These are phyloP conservation scores for Rhododendron molle DNA, from an alignment of 148 eudicot genomes.

Conservation along the genomic window DNA sequence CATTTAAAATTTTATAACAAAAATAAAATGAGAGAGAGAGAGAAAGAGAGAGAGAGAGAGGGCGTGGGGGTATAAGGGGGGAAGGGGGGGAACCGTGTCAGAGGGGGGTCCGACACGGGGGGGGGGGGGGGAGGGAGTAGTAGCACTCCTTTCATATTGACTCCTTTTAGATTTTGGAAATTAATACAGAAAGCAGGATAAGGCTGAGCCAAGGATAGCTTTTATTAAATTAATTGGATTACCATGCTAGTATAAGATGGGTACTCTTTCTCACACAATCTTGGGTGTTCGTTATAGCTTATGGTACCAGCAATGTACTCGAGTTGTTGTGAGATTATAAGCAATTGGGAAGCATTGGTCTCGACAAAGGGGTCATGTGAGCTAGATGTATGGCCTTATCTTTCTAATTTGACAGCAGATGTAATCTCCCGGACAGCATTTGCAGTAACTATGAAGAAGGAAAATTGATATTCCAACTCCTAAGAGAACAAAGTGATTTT, in stretches of 20 bases:
- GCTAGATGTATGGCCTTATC: constrained; percentile 28
- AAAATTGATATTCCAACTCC: constrained; percentile 24
- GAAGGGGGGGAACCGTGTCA: no score
- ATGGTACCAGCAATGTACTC: constrained; percentile 35
- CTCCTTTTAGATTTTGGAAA: not conserved
- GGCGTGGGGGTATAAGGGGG: no score
- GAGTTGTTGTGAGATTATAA: constrained; percentile 28
- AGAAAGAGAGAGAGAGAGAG: no score
- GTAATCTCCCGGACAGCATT: constrained; percentile 28
- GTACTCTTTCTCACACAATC: not conserved
- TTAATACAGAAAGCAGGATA: no score
- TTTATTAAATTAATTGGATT: no score
- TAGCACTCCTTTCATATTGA: no score
- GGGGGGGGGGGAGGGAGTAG: no score
- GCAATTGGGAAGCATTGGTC: constrained; percentile 23
- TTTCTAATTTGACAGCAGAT: constrained; percentile 17
- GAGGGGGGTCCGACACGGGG: no score
- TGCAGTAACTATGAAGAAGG: constrained; percentile 22
- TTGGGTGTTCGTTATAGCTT: constrained; percentile 6
- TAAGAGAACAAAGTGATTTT: constrained; percentile 21
- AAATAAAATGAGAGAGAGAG: no score
- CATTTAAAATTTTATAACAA: no score
- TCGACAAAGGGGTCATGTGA: constrained; percentile 15
- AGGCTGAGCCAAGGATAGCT: not conserved
- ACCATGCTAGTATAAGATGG: no score